These are phyloP conservation scores for Chlorella ohadii DNA, from an alignment of 139 green algal species.

Conservation along the genomic window DNA sequence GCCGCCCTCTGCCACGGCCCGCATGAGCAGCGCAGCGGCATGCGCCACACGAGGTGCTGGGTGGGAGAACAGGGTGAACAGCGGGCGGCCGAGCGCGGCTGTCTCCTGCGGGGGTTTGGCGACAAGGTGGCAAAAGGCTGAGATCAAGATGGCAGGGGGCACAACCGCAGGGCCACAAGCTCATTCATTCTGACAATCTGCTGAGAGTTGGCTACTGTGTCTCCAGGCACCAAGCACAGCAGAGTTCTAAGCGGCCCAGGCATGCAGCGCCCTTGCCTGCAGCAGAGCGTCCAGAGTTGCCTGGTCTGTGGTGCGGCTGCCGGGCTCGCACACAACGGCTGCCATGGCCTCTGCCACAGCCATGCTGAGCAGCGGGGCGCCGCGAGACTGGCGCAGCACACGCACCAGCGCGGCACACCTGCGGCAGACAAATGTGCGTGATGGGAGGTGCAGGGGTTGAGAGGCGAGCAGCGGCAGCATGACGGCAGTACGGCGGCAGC, in stretches of 20 bases:
- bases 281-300: constrained; percentile 58
- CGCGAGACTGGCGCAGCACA: constrained; percentile 33
- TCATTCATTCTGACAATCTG: no score
- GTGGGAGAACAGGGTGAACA: constrained; percentile 86
- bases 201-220: no score
- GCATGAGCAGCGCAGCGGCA: constrained; percentile 80
- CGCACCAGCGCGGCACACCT: constrained; percentile 45
- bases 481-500: no score
- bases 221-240: no score
- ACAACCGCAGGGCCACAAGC: no score
- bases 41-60: constrained; percentile 67
- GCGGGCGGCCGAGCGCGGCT: constrained; percentile 67
- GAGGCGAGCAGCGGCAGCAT: no score
- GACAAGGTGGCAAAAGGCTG: no score
- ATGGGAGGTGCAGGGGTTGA: no score
- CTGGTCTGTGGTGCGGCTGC: constrained; percentile 67
- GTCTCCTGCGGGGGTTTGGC: constrained; percentile 43
- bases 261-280: constrained; percentile 29
- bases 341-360: constrained; percentile 64
- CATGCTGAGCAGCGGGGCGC: constrained; percentile 48
- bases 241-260: no score
- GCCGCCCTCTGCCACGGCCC: constrained; percentile 77
- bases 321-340: constrained; percentile 67
- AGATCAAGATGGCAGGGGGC: no score
- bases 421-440: no score